Base-by-base conservation (phyloP, 2,329 filamentous ascomycete genomes). In the Fusarium austroafricanum region DNA sequence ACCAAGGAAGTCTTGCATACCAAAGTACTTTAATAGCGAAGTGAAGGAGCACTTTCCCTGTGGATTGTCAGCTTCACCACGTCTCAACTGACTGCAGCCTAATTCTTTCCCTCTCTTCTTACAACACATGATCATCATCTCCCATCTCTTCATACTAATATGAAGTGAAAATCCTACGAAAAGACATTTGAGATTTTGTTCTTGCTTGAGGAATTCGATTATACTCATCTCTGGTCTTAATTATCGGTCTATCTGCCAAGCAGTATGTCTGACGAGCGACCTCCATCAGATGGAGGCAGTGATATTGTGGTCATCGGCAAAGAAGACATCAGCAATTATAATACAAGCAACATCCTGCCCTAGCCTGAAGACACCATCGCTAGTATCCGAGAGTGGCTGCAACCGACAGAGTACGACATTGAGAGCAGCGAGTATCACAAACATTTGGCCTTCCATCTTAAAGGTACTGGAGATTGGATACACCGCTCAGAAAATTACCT, bases 291-390 rank as follows among this genome's bases (percentile, higher is more conserved):
- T 5, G 54, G 59, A n/a, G 61, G 58, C 14, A 68, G 55, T 23
- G 68, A 67, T 3, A 15, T 55, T 23, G 53, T 71, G 20, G 9
- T 71, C 7, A 37, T 71, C 9, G 40, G 33, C 12, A 52, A 28
- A 40, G 57, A 53, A 17, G 61, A 79, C 38, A 53, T 75, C 29
- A 76, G 68, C 57, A 70, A 79, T 46, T 79, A 74, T 63, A 79
- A 79, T 40, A 61, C 69, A 2, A 73, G 73, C 1, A 68, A 78
- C 9, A 73, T 80, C 17, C 68, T 80, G 1, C 76, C 77, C 0
- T 53, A 76, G 37, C 43, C 71, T 2, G 54, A 61, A 2, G 66
- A 74, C 6, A 61, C 58, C 3, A 68, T 80, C 12, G 69, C 71
- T 60, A 60, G 44, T 9, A 65, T 72, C 21, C 57, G 53, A 4